Evolutionary conservation across 129 eudicot genomes (phyloP).

Genomic region (Ambrosia artemisiifolia): DNA sequence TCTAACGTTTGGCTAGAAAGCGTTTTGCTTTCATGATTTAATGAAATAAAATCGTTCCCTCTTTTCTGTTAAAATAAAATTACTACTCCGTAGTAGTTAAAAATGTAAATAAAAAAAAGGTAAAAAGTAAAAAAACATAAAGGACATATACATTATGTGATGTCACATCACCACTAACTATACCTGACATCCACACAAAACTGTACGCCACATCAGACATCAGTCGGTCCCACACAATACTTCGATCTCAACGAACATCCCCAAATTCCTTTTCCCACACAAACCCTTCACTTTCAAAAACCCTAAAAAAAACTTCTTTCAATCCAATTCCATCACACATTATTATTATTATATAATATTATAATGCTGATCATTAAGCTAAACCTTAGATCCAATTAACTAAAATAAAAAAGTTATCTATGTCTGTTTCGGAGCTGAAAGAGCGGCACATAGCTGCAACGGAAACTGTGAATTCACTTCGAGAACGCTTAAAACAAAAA

Average conservation of each 20-base stretch:
- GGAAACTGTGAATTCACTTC: slow-evolving; percentile 67
- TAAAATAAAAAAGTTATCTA: background rate
- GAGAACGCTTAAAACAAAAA: slow-evolving; percentile 59
- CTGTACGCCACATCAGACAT: slow-evolving; percentile 6
- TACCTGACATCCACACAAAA: no score
- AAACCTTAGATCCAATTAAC: slow-evolving; percentile 10
- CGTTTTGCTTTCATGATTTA: no score
- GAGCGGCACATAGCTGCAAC: slow-evolving; percentile 81
- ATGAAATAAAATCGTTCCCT: no score
- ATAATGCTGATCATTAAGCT: background rate
- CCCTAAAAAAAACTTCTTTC: slow-evolving; percentile 10
- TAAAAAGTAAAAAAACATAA: no score
- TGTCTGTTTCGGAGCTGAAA: slow-evolving; percentile 83
- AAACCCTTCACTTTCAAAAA: slow-evolving; percentile 20
- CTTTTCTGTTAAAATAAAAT: no score
- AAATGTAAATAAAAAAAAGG: no score
- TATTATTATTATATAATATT: no score
- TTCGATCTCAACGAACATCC: slow-evolving; percentile 2
- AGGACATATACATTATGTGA: no score
- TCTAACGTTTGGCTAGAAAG: no score
- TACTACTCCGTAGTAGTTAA: no score
- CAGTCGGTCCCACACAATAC: background rate
- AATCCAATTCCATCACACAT: background rate
- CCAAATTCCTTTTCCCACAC: slow-evolving; percentile 13
- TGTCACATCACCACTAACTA: no score